Conservation (phyloP, 2,329 filamentous ascomycete species). For the Pezicula neosporulosa region DNA sequence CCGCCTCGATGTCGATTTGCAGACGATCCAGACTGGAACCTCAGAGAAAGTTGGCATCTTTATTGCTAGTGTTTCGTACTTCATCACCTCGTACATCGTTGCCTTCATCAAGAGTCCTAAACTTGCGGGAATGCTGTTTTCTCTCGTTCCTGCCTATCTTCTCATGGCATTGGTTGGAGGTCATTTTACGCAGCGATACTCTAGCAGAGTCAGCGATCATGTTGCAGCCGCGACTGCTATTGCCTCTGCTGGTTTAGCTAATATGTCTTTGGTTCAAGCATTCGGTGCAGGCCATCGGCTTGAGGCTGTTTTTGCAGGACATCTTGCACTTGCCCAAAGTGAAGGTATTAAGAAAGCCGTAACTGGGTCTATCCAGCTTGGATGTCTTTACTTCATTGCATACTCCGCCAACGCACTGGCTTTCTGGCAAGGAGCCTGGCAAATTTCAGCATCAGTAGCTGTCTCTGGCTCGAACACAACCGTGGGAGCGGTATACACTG, state of each 20-base stretch:
- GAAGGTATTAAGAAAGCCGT: constrained; percentile 47
- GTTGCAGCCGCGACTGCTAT: constrained; percentile 47
- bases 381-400: constrained; percentile 52
- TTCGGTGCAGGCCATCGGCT: constrained; percentile 46
- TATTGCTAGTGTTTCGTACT: constrained; percentile 51
- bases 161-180: constrained; percentile 42
- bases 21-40: constrained; percentile 53
- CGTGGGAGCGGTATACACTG: constrained; percentile 41
- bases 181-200: constrained; percentile 41
- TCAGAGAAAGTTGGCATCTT: constrained; percentile 58
- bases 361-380: constrained; percentile 44
- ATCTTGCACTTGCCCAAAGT: constrained; percentile 37
- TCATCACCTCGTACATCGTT: constrained; percentile 55
- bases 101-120: constrained; percentile 53
- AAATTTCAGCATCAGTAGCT: constrained; percentile 36
- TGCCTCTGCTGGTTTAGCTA: constrained; percentile 47
- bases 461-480: constrained; percentile 9
- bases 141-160: constrained; percentile 36
- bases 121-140: constrained; percentile 52
- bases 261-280: constrained; percentile 48
- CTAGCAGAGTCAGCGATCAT: constrained; percentile 38
- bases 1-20: constrained; percentile 49
- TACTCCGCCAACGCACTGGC: constrained; percentile 54
- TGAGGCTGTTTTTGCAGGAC: constrained; percentile 43
- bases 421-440: constrained; percentile 53